Evolutionary conservation across 176 grass and related monocot genomes (phyloP), one percentile per base, ranked within the genome.

Genomic region (Oryza nivara): DNA sequence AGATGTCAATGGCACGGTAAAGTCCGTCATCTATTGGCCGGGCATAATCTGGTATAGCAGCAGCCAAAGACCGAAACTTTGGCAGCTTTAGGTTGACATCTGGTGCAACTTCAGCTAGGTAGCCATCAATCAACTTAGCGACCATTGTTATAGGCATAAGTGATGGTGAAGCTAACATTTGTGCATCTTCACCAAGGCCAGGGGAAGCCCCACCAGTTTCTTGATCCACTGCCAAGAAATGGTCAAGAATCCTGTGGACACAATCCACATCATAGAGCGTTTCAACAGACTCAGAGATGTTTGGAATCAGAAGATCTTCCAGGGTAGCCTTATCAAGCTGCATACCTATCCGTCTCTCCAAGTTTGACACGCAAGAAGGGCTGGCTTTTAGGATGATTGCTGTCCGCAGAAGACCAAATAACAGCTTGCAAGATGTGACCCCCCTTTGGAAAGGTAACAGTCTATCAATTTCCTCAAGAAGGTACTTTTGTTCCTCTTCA

Each of bases 51-150:
- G 94, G 90, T 89, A 94, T 78, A 83, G 92, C 90, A 70, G 88
- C 83, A 85, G 92, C 92, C 78, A 97, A 83, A 67, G 83, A 89
- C 26, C 12, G 52, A 81, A 97, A 97, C 47, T 82, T 94, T 47
- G 81, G 68, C 35, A 89, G 48, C 84, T 92, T 94, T 56, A 97
- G 77, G 79, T 94, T 92, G 63, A 51, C 72, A 77, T 97, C 94
- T 38, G 94, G 77, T 83, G 95, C 92, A 83, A 97, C 92, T 90
- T 97, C 95, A 87, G 92, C 95, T 60, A 97, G 89, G 74, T 97
- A 97, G 43, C 82, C 72, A 74, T 97, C 95, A 48, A 97, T 82
- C 77, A 97, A 80, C 78, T 89, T 94, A 63, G 95, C 82, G 58
- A 93, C 95, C 84, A 67, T 86, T 44, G 73, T 84, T 64, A 94